Percentiles rank a stretch among this genome's conserved stretches.
Evolutionary conservation across 495 filamentous ascomycete species (phyloP).

Genomic region (Copromyces sp.): DNA sequence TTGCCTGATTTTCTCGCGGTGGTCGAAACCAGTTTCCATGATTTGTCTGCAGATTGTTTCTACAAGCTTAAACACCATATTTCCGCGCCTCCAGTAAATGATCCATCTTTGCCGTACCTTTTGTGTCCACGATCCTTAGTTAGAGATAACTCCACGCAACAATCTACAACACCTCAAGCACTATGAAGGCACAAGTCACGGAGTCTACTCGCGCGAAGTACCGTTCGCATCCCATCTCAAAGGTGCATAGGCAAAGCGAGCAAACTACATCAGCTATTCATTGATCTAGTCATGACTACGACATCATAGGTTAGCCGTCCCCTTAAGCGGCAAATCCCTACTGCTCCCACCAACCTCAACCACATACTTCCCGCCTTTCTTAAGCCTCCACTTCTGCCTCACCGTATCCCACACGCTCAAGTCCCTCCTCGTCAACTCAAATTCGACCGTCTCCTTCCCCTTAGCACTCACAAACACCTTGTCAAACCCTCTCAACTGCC

Average conservation of each 20-base stretch:
- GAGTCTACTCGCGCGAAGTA: neutral
- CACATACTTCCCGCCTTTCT: constrained; percentile 30
- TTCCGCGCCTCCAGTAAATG: neutral
- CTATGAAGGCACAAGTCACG: neutral
- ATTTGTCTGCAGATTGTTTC: neutral
- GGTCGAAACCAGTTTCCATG: neutral
- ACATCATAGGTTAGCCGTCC: constrained; percentile 17
- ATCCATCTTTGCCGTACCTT: neutral
- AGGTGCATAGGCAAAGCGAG: neutral
- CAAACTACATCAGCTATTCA: neutral
- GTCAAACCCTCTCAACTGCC: constrained; percentile 56
- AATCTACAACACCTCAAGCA: neutral
- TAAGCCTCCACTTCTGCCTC: constrained; percentile 50
- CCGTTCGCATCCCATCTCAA: neutral
- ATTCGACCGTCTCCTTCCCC: constrained; percentile 33
- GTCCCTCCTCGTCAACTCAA: constrained; percentile 53
- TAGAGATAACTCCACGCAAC: neutral
- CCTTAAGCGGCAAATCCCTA: constrained; percentile 49
- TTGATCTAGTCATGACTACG: neutral
- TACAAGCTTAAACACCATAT: neutral
- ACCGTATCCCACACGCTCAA: constrained; percentile 56
- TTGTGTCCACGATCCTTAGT: neutral
- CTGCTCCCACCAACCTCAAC: constrained; percentile 54
- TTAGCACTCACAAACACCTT: constrained; percentile 44
- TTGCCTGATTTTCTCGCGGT: neutral